A percentile compares a stretch with the other conserved stretches of the same genome.
phyloP scores from a whole-genome alignment of 805 yeast genomes.

The Starmerella potacharoeniae region DNA sequence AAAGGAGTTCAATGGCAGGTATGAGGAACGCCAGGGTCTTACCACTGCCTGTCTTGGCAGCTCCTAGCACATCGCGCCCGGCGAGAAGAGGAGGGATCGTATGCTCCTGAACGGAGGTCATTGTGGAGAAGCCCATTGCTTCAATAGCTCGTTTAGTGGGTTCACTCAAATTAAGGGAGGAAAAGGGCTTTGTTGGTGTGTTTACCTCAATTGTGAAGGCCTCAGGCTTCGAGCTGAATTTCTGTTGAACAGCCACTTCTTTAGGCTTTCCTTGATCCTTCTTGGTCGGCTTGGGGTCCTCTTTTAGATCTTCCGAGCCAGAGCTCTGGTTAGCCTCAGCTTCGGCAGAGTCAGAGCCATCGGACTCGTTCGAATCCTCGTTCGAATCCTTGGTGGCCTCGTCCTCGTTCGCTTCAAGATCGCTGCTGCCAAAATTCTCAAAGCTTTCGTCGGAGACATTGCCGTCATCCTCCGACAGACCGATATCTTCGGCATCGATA shows the following conservation, averaged over 20 bases:
- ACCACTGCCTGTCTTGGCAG: constrained; percentile 99
- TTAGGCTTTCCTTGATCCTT: background rate
- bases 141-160: constrained; percentile 73
- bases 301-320: background rate
- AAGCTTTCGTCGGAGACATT: background rate
- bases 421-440: constrained; percentile 3
- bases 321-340: background rate
- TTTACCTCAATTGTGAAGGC: constrained; percentile 21
- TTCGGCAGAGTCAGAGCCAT: background rate
- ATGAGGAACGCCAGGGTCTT: constrained; percentile 90
- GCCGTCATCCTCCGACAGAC: constrained; percentile 4
- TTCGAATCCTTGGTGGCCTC: background rate
- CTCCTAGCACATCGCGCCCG: constrained; percentile 95
- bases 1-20: constrained; percentile 89
- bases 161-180: constrained; percentile 56
- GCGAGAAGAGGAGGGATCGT: constrained; percentile 95
- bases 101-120: constrained; percentile 92
- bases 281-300: background rate
- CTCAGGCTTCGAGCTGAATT: constrained; percentile 11
- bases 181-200: constrained; percentile 28
- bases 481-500: constrained; percentile 15
- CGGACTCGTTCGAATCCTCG: constrained; percentile 1
- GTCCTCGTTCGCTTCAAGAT: background rate
- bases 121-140: constrained; percentile 78
- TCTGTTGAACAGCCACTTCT: background rate